A percentile compares a stretch with the other conserved stretches of the same genome.
phyloP scores from a whole-genome alignment of 192 early-diverging fungal genomes.

The Thamnidium elegans region DNA sequence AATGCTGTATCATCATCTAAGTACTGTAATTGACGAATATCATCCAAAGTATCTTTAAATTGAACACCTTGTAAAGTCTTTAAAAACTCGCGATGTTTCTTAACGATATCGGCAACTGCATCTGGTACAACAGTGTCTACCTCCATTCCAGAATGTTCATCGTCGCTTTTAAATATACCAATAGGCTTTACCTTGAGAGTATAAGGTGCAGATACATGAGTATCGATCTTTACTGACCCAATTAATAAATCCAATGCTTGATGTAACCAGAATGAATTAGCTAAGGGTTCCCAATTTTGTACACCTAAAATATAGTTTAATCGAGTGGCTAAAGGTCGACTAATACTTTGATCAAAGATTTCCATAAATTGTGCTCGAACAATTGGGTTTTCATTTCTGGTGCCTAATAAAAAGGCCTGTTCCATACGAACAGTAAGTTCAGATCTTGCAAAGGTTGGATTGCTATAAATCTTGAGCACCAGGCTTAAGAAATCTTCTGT shows the following conservation, averaged over 20 bases:
- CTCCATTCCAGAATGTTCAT: not conserved
- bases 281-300: slow-evolving; percentile 95
- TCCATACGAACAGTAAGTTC: slow-evolving; percentile 93
- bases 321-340: slow-evolving; percentile 59
- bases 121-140: slow-evolving; percentile 23
- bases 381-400: slow-evolving; percentile 72
- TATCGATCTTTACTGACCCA: slow-evolving; percentile 54
- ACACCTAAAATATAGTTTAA: slow-evolving; percentile 86
- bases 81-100: slow-evolving; percentile 65
- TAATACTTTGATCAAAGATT: slow-evolving; percentile 79
- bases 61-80: slow-evolving; percentile 46
- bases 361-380: slow-evolving; percentile 79
- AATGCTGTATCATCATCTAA: slow-evolving; percentile 69
- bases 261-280: slow-evolving; percentile 85
- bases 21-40: slow-evolving; percentile 66
- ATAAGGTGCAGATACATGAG: slow-evolving; percentile 35
- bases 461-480: slow-evolving; percentile 85
- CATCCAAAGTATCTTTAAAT: slow-evolving; percentile 44
- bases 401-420: slow-evolving; percentile 90
- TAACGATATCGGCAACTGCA: slow-evolving; percentile 42
- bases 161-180: not conserved
- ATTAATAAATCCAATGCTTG: slow-evolving; percentile 88
- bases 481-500: slow-evolving; percentile 86
- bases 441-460: slow-evolving; percentile 75
- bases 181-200: slow-evolving; percentile 48